phyloP scores from a whole-genome alignment of 1,284 basidiomycete genomes.

The Moesziomyces antarcticus region DNA sequence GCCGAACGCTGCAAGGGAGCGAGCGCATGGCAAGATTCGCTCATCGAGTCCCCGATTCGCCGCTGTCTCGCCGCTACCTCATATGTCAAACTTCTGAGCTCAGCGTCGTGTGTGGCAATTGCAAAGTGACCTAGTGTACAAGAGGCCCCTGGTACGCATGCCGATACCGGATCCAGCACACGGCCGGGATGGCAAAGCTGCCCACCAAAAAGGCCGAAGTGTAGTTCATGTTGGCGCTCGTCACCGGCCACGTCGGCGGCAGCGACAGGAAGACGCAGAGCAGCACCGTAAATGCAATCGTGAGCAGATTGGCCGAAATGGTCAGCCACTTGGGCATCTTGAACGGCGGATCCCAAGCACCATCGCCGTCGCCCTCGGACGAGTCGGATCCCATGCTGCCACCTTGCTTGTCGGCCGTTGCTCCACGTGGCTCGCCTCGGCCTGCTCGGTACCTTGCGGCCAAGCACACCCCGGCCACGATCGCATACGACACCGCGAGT shows the following conservation, averaged over 20 bases:
- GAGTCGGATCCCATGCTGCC: conserved; percentile 1
- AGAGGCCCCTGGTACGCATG: conserved; percentile 17
- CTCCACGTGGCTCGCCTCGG: neutral
- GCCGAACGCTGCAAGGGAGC: too few relatives aligned
- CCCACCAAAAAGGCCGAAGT: conserved; percentile 19
- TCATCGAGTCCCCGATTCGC: too few relatives aligned
- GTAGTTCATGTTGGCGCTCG: conserved; percentile 34
- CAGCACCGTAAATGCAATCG: conserved; percentile 27
- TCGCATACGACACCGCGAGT: conserved; percentile 25
- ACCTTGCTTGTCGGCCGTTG: neutral
- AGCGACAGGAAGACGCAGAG: conserved; percentile 32
- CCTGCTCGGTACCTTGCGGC: conserved; percentile 5
- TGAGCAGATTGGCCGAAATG: conserved; percentile 21
- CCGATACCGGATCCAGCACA: conserved; percentile 11
- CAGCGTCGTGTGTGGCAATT: too few relatives aligned
- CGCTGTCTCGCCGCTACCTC: too few relatives aligned
- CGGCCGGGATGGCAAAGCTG: conserved; percentile 13
- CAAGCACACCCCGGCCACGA: conserved; percentile 22
- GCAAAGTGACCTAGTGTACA: conserved; percentile 13
- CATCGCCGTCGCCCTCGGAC: conserved; percentile 6
- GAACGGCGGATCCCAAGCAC: conserved; percentile 23
- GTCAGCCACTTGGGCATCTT: conserved; percentile 18
- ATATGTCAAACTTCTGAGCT: too few relatives aligned
- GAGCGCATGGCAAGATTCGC: too few relatives aligned
- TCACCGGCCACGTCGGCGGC: conserved; percentile 31